phyloP scores from a whole-genome alignment of 2,329 filamentous ascomycete species.

The Curvularia eragrostidis region DNA sequence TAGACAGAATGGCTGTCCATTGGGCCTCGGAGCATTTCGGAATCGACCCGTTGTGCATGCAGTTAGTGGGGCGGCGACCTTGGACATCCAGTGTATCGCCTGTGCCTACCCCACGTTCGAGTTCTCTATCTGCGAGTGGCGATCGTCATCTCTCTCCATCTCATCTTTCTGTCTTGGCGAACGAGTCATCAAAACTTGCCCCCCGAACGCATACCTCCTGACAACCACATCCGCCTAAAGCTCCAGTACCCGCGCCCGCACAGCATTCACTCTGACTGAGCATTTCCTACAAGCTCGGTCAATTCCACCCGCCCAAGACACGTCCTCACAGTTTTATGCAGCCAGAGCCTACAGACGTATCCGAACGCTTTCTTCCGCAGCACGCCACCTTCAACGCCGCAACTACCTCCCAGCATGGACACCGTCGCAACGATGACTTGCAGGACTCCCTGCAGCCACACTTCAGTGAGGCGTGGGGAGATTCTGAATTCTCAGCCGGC shows the following conservation, averaged over 20 bases:
- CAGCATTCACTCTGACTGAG: conserved; percentile 42
- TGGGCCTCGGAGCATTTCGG: conserved; percentile 13
- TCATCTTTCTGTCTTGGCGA: conserved; percentile 18
- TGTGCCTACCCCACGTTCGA: conserved; percentile 22
- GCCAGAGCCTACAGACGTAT: conserved; percentile 62
- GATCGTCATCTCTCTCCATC: conserved; percentile 22
- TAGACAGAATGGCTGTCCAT: neutral
- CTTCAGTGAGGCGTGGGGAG: conserved; percentile 44
- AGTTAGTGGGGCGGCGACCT: conserved; percentile 9
- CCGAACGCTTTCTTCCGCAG: conserved; percentile 54
- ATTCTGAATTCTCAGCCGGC: conserved; percentile 27
- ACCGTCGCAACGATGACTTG: conserved; percentile 54
- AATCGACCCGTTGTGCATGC: neutral
- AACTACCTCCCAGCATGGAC: conserved; percentile 65
- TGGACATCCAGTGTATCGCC: conserved; percentile 6
- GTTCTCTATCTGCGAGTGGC: conserved; percentile 16
- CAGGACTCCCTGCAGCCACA: conserved; percentile 53
- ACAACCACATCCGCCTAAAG: conserved; percentile 21
- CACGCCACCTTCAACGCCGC: conserved; percentile 48
- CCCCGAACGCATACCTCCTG: conserved; percentile 4
- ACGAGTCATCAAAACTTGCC: conserved; percentile 22
- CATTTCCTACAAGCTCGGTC: conserved; percentile 63
- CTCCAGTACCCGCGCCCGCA: conserved; percentile 27
- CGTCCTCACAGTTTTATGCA: conserved; percentile 66
- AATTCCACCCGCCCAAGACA: conserved; percentile 40